Evolutionary conservation across 257 asterid genomes (phyloP).

Genomic region (Oldenlandia corymbosa): DNA sequence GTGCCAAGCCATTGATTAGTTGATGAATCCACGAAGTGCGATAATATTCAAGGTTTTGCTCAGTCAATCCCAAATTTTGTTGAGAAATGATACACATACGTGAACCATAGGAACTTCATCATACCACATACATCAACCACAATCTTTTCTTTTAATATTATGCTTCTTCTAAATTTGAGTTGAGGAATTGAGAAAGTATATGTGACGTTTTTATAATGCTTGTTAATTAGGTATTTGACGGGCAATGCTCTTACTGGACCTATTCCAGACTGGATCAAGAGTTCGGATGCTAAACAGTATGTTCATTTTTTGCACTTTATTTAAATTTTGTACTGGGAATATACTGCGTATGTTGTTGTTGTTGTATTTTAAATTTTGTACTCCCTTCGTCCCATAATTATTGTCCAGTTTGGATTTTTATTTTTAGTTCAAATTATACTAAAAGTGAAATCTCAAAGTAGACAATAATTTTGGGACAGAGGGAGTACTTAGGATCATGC

Average conservation of each 20-base stretch:
- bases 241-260: slow-evolving; percentile 44
- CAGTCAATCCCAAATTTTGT: not conserved
- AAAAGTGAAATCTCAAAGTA: too few species aligned
- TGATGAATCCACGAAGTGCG: not conserved
- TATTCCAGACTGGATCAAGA: slow-evolving; percentile 36
- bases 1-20: not conserved
- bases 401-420: too few species aligned
- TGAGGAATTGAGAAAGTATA: not conserved
- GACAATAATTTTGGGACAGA: too few species aligned
- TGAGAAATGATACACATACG: not conserved
- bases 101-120: not conserved
- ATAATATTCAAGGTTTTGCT: not conserved
- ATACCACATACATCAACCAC: not conserved
- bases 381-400: too few species aligned
- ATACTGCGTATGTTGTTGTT: too few species aligned
- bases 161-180: not conserved
- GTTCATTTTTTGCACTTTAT: slow-evolving; percentile 13
- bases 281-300: slow-evolving; percentile 25
- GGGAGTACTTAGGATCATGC: too few species aligned
- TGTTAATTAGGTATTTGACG: slow-evolving; percentile 37
- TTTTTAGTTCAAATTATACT: too few species aligned
- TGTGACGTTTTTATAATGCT: not conserved
- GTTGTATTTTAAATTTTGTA: too few species aligned
- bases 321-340: too few species aligned
- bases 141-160: not conserved